phyloP scores from a whole-genome alignment of 768 basidiomycete genomes.

The Amanita jacksonii region DNA sequence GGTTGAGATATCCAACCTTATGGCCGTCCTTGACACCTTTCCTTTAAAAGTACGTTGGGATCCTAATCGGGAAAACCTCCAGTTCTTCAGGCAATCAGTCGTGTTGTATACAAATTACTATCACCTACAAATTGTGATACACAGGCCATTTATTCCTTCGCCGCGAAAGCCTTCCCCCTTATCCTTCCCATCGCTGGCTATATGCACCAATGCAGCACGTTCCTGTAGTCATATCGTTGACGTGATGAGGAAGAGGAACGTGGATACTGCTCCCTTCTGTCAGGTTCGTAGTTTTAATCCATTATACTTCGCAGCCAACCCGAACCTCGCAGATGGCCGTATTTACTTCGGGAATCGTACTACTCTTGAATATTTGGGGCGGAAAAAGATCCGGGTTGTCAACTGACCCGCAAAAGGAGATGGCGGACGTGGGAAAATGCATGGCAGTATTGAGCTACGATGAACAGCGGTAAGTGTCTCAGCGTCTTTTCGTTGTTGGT shows the following conservation, averaged over 20 bases:
- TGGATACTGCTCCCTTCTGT: slow-evolving; percentile 7
- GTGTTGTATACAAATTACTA: slow-evolving; percentile 41
- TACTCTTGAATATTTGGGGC: slow-evolving; percentile 62
- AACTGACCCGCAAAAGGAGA: slow-evolving; percentile 42
- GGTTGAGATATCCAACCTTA: not conserved
- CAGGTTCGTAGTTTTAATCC: not conserved
- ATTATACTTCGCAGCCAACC: not conserved
- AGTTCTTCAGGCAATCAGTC: slow-evolving; percentile 55
- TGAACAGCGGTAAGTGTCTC: slow-evolving; percentile 22
- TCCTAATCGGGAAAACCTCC: slow-evolving; percentile 31
- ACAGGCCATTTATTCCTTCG: slow-evolving; percentile 69
- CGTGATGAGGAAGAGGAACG: slow-evolving; percentile 32
- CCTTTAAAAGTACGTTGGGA: slow-evolving; percentile 41
- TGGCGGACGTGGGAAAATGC: slow-evolving; percentile 59
- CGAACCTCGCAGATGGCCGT: slow-evolving; percentile 22
- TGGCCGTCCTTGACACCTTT: not conserved
- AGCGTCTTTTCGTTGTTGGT: too few species aligned
- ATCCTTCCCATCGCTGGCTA: slow-evolving; percentile 60
- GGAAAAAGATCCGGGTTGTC: slow-evolving; percentile 40
- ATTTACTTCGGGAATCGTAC: slow-evolving; percentile 43
- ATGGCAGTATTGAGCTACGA: slow-evolving; percentile 39
- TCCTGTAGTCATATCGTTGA: slow-evolving; percentile 77
- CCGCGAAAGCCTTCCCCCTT: slow-evolving; percentile 36
- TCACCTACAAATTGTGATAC: slow-evolving; percentile 61
- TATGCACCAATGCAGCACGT: slow-evolving; percentile 73